These are phyloP conservation scores for Camellia oleifera DNA, from an alignment of 179 eudicot genomes.

Conservation along the genomic window DNA sequence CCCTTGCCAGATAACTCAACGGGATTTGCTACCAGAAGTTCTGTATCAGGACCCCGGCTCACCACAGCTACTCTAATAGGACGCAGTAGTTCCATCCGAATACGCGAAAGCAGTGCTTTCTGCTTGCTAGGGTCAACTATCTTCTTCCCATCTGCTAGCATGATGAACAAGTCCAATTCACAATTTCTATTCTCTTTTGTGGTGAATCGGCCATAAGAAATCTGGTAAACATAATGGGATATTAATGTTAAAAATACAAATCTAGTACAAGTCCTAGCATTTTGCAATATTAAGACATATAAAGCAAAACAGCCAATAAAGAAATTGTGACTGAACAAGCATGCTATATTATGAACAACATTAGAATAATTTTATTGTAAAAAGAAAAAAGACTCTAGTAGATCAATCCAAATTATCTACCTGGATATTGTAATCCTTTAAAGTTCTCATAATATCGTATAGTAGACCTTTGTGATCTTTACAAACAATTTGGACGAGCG, in stretches of 20 bases:
- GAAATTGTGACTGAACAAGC: neutral
- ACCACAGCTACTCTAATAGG: slow-evolving; percentile 74
- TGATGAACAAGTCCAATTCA: slow-evolving; percentile 79
- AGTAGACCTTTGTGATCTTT: slow-evolving; percentile 82
- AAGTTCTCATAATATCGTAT: slow-evolving; percentile 79
- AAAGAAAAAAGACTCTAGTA: neutral
- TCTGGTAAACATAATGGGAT: slow-evolving; percentile 31
- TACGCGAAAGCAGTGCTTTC: slow-evolving; percentile 49
- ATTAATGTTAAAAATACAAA: neutral
- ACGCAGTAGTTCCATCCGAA: slow-evolving; percentile 52
- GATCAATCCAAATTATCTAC: slow-evolving; percentile 26
- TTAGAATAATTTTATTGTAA: neutral
- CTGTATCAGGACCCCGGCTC: slow-evolving; percentile 89
- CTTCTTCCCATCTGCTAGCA: slow-evolving; percentile 92
- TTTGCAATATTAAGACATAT: neutral
- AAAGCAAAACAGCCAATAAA: neutral
- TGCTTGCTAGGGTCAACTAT: slow-evolving; percentile 71
- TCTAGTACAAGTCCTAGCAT: neutral
- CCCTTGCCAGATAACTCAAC: slow-evolving; percentile 90
- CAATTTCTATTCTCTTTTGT: slow-evolving; percentile 46
- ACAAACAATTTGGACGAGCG: slow-evolving; percentile 74
- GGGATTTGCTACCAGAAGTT: slow-evolving; percentile 84
- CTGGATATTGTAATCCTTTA: slow-evolving; percentile 89
- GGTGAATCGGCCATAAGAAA: slow-evolving; percentile 79
- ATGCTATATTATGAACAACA: neutral